phyloP scores from a whole-genome alignment of 495 filamentous ascomycete species.

The Xylaria scruposa region DNA sequence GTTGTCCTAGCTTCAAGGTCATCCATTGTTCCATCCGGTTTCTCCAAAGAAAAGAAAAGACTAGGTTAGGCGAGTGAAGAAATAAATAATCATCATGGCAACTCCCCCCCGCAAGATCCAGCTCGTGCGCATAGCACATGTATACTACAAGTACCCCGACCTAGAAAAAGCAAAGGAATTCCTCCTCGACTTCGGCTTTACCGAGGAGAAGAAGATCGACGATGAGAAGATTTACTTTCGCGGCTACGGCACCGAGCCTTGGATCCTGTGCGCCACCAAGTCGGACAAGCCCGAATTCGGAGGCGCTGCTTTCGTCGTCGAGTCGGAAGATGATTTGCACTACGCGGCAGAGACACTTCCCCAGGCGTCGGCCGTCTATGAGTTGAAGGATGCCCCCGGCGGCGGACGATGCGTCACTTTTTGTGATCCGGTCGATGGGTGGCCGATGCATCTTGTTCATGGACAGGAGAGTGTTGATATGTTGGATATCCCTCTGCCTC shows the following conservation, averaged over 20 bases:
- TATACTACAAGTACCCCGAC: conserved; percentile 63
- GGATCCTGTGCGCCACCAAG: conserved; percentile 58
- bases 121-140: conserved; percentile 61
- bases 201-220: conserved; percentile 45
- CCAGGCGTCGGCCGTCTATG: conserved; percentile 55
- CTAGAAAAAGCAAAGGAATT: conserved; percentile 57
- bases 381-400: conserved; percentile 60
- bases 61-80: conserved; percentile 8
- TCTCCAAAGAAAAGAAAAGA: not conserved
- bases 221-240: conserved; percentile 59
- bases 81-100: conserved; percentile 30
- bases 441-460: conserved; percentile 63
- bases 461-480: conserved; percentile 53
- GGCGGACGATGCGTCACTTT: conserved; percentile 65
- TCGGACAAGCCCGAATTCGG: conserved; percentile 59
- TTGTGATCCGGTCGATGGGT: conserved; percentile 64
- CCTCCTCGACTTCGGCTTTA: conserved; percentile 65
- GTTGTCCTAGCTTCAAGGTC: not conserved
- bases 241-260: conserved; percentile 67
- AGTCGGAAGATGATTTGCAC: conserved; percentile 62
- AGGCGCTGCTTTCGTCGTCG: conserved; percentile 61
- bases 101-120: conserved; percentile 49
- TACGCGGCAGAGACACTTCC: conserved; percentile 52
- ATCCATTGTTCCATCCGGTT: too few species aligned
- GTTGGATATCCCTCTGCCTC: conserved; percentile 35